phyloP scores from a whole-genome alignment of 2,329 filamentous ascomycete species.

The Xylaria sp. region DNA sequence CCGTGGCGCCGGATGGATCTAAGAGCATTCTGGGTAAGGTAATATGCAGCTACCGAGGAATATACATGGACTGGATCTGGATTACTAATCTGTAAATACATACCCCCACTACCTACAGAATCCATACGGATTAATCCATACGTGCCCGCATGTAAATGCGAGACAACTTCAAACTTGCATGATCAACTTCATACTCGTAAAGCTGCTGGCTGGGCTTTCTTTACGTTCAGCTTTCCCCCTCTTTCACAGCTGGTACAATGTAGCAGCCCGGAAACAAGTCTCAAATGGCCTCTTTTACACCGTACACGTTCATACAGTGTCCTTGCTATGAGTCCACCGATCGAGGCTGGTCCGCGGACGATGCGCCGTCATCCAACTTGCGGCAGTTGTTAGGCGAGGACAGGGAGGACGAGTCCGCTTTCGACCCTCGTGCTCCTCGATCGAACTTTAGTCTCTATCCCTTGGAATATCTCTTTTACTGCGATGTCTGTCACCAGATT shows the following conservation, averaged over 20 bases:
- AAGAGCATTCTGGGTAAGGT: background rate
- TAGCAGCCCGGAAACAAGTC: slow-evolving; percentile 18
- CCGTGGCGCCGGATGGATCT: background rate
- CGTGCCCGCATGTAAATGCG: background rate
- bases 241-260: slow-evolving; percentile 23
- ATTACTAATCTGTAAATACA: background rate
- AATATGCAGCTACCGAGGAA: background rate
- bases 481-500: slow-evolving; percentile 95
- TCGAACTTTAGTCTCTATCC: slow-evolving; percentile 91
- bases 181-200: background rate
- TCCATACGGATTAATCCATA: background rate
- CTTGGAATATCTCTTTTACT: slow-evolving; percentile 89
- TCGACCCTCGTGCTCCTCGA: slow-evolving; percentile 78
- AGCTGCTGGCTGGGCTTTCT: background rate
- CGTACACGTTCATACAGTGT: slow-evolving; percentile 63
- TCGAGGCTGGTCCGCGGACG: slow-evolving; percentile 29
- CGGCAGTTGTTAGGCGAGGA: slow-evolving; percentile 41
- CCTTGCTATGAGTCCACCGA: slow-evolving; percentile 42
- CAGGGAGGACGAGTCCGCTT: slow-evolving; percentile 50
- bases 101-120: background rate
- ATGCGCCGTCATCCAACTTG: slow-evolving; percentile 25
- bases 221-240: background rate
- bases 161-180: background rate
- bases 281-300: slow-evolving; percentile 39
- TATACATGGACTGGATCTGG: background rate